Conservation (phyloP, 129 eudicot genomes). For the Lactuca sativa region DNA sequence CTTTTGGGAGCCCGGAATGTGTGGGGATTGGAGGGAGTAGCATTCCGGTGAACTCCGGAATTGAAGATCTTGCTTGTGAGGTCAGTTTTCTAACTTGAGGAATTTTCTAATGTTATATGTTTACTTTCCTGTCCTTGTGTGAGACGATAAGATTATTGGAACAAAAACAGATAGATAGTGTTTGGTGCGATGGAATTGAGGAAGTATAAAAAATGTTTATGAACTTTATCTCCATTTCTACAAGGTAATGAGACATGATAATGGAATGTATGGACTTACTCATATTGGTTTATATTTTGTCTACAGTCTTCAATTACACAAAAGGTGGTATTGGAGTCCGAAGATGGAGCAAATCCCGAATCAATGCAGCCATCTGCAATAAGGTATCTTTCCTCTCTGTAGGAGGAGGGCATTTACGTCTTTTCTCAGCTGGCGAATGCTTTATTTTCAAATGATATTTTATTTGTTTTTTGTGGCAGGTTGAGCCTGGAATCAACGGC, state of each 20-base stretch:
- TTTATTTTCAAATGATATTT: background rate
- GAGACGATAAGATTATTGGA: conserved; percentile 1
- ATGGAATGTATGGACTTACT: too few relatives aligned
- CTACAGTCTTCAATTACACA: conserved; percentile 24
- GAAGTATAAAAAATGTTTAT: too few relatives aligned
- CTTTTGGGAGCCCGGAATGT: conserved; percentile 33
- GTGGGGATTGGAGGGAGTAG: conserved; percentile 19
- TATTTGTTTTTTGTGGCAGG: conserved; percentile 15
- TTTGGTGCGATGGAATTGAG: too few relatives aligned
- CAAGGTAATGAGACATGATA: too few relatives aligned
- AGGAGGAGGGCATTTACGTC: background rate
- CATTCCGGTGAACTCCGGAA: conserved; percentile 1
- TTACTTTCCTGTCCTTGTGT: background rate
- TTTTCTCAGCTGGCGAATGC: too few relatives aligned
- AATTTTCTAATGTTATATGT: background rate
- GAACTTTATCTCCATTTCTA: too few relatives aligned
- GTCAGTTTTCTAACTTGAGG: conserved; percentile 22
- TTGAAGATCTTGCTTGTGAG: conserved; percentile 29
- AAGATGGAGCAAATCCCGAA: conserved; percentile 37
- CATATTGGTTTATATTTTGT: conserved; percentile 21
- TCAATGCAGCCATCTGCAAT: conserved; percentile 34
- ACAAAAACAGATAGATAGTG: background rate
- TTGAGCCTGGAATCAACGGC: conserved; percentile 43
- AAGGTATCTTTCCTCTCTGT: conserved; percentile 22
- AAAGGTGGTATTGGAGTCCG: conserved; percentile 29